phyloP scores from a whole-genome alignment of 2,329 filamentous ascomycete genomes.

The Cercospora citrullina region DNA sequence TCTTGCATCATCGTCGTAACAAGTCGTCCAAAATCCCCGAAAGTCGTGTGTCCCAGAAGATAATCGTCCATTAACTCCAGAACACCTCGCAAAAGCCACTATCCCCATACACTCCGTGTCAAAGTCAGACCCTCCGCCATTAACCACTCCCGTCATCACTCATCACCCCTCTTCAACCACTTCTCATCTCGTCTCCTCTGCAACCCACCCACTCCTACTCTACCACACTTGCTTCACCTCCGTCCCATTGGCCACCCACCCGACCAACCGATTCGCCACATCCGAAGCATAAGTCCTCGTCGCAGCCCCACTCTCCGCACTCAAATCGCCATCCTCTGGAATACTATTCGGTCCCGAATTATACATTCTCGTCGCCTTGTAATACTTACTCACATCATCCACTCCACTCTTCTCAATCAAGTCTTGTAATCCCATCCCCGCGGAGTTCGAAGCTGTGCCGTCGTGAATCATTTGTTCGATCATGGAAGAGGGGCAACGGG shows the following conservation, averaged over 20 bases:
- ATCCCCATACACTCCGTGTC: not conserved
- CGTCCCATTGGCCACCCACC: slow-evolving; percentile 1
- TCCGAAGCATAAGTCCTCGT: slow-evolving; percentile 21
- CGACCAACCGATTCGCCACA: slow-evolving; percentile 22
- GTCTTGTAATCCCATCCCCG: slow-evolving; percentile 46
- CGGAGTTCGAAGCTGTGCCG: slow-evolving; percentile 43
- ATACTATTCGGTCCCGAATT: slow-evolving; percentile 44
- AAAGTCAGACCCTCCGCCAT: not conserved
- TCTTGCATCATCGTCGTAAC: not conserved
- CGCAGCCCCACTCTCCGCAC: slow-evolving; percentile 8
- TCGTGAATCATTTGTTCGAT: slow-evolving; percentile 46
- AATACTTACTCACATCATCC: slow-evolving; percentile 44
- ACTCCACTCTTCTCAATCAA: slow-evolving; percentile 36
- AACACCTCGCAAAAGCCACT: not conserved
- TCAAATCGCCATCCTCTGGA: slow-evolving; percentile 8
- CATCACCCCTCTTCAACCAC: not conserved
- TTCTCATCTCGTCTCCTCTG: not conserved
- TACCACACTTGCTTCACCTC: not conserved
- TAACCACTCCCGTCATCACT: not conserved
- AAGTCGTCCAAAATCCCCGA: not conserved
- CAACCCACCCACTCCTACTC: not conserved
- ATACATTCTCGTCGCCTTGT: slow-evolving; percentile 50
- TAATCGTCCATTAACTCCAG: not conserved
- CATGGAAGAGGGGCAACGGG: slow-evolving; percentile 41
- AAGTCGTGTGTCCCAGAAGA: not conserved